A percentile compares a stretch with the other conserved stretches of the same genome.
phyloP scores from a whole-genome alignment of 306 rosid genomes.

The Delonix regia region DNA sequence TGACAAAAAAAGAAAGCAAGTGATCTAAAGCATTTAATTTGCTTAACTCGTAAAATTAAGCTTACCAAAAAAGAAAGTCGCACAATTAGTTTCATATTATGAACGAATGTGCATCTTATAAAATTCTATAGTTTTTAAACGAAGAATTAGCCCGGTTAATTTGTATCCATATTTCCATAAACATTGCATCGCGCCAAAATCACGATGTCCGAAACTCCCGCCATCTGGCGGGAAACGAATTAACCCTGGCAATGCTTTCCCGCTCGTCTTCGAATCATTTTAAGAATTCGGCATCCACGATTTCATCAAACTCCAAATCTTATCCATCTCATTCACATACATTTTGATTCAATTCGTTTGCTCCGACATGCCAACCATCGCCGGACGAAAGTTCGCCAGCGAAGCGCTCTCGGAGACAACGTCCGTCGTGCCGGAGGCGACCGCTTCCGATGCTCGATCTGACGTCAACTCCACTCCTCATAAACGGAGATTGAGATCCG shows the following conservation, averaged over 20 bases:
- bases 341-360: not conserved
- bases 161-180: no score
- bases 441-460: not conserved
- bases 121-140: no score
- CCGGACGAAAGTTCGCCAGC: not conserved
- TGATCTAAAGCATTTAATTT: no score
- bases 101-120: no score
- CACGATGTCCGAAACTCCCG: not conserved
- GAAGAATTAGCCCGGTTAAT: no score
- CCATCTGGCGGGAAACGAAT: conserved; percentile 10
- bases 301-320: not conserved
- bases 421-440: not conserved
- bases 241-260: not conserved
- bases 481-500: conserved; percentile 12
- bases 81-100: no score
- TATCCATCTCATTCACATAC: not conserved
- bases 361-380: conserved; percentile 25
- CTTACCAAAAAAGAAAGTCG: no score
- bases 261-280: not conserved
- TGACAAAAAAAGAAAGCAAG: no score
- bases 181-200: not conserved
- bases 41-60: no score
- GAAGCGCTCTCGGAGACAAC: not conserved
- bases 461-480: not conserved
- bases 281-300: not conserved